phyloP scores from a whole-genome alignment of 2,329 filamentous ascomycete genomes.

The Trichoderma oligosporum region DNA sequence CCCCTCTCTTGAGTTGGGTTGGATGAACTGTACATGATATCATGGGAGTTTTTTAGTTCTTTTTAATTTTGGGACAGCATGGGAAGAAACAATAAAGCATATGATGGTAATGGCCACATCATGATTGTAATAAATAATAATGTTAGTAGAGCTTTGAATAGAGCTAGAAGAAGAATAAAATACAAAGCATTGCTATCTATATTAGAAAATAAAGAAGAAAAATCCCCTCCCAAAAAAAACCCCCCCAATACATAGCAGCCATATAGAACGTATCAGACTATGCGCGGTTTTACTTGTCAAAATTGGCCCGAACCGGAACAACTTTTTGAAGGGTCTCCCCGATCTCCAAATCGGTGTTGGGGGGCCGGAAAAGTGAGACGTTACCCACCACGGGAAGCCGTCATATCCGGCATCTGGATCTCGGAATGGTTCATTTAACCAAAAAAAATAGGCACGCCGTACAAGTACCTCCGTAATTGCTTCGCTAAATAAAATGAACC shows the following conservation, averaged over 20 bases:
- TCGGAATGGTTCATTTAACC: constrained; percentile 1
- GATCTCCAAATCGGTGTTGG: not conserved
- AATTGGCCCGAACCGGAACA: constrained; percentile 7
- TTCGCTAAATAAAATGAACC: no score
- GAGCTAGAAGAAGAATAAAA: constrained; percentile 5
- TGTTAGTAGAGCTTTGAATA: constrained; percentile 13
- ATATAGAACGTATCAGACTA: no score
- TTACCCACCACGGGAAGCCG: constrained; percentile 6
- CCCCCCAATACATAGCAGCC: no score
- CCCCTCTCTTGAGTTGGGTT: constrained; percentile 50
- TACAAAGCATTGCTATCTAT: not conserved
- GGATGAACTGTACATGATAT: constrained; percentile 16
- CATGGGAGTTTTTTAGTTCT: constrained; percentile 18
- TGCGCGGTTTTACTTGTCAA: no score
- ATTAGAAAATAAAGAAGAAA: no score
- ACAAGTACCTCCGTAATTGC: no score
- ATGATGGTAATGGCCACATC: constrained; percentile 16
- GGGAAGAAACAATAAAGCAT: constrained; percentile 2
- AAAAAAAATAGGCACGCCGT: not conserved
- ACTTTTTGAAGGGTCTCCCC: not conserved
- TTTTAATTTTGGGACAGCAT: constrained; percentile 9
- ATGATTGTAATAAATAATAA: constrained; percentile 16
- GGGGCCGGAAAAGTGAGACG: constrained; percentile 7
- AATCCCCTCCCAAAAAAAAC: no score
- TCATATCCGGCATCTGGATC: constrained; percentile 12